These are phyloP conservation scores for Tephrocybe sp. DNA, from an alignment of 768 basidiomycete species.

Conservation along the genomic window DNA sequence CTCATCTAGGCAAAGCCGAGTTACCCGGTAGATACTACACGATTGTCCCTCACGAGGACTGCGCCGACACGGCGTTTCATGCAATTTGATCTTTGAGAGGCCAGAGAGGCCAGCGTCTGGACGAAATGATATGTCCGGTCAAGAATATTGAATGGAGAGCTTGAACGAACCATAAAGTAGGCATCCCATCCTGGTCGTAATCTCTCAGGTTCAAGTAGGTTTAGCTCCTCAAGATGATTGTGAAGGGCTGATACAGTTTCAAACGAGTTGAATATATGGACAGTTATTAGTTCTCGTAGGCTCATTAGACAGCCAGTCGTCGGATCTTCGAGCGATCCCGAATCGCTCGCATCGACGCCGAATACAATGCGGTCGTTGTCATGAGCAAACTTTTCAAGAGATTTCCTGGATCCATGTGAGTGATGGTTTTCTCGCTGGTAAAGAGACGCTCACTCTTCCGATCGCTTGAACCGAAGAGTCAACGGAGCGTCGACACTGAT, in stretches of 20 bases:
- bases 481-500: constrained; percentile 84
- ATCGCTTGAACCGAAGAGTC: constrained; percentile 63
- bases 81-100: constrained; percentile 89
- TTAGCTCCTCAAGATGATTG: constrained; percentile 61
- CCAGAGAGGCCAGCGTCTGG: constrained; percentile 86
- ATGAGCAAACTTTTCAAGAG: constrained; percentile 73
- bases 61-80: constrained; percentile 98
- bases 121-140: background rate
- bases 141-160: background rate
- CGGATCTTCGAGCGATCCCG: constrained; percentile 22
- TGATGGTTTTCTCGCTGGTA: background rate
- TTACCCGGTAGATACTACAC: constrained; percentile 79
- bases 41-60: constrained; percentile 82
- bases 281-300: constrained; percentile 52
- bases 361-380: constrained; percentile 72
- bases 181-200: constrained; percentile 92
- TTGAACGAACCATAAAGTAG: constrained; percentile 85
- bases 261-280: constrained; percentile 70
- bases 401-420: constrained; percentile 16
- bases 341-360: constrained; percentile 33
- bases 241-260: constrained; percentile 51
- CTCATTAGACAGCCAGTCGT: constrained; percentile 10
- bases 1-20: no score
- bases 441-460: constrained; percentile 39
- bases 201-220: constrained; percentile 72